Evolutionary conservation across 2,329 filamentous ascomycete genomes (phyloP), one percentile per base, ranked within the genome.

Genomic region (Albophoma yamanashiensis): DNA sequence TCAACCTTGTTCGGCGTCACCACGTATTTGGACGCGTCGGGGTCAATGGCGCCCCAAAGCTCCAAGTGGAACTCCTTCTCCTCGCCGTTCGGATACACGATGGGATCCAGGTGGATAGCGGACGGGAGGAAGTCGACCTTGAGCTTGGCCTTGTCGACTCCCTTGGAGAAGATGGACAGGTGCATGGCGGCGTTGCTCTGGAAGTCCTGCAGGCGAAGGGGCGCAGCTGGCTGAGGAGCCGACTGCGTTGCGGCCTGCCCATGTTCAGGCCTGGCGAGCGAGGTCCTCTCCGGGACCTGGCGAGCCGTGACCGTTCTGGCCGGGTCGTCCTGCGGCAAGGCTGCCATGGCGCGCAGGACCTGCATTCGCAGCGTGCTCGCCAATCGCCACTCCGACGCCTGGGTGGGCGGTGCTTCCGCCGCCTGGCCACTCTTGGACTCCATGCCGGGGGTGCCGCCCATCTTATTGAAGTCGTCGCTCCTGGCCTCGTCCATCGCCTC

Each of bases 1-100:
- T 96, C 92, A 59, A 96, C 80, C 71, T 96, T 96, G 68, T 86
- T 91, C 1, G 88, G 80, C 50, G 89, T 87, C 59, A 95, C 82
- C 1, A 79, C 82, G 65, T 78, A 83, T 53, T 79, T 87, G 25
- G 85, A 91, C 39, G 79, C 73, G 1, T 78, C 67, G 0, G 83
- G 73, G 58, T 89, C 82, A 66, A 96, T 85, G 12, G 80, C 71
- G 17, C 81, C 84, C 71, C 81, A 91, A 4, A 93, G 82, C 7
- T 89, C 64, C 3, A 81, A 85, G 22, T 86, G 80, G 52, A 91
- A 79, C 1, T 78, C 80, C 68, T 84, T 87, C 62, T 83, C 79
- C 64, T 83, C 89, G 50, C 82, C 79, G 38, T 66, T 73, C 1
- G 74, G 74, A 43, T 73, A 73, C 22, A 73, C 62, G 11, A 75